These are phyloP conservation scores for Trichoderma brevicompactum DNA, from an alignment of 2,329 filamentous ascomycete genomes.

Conservation along the genomic window DNA sequence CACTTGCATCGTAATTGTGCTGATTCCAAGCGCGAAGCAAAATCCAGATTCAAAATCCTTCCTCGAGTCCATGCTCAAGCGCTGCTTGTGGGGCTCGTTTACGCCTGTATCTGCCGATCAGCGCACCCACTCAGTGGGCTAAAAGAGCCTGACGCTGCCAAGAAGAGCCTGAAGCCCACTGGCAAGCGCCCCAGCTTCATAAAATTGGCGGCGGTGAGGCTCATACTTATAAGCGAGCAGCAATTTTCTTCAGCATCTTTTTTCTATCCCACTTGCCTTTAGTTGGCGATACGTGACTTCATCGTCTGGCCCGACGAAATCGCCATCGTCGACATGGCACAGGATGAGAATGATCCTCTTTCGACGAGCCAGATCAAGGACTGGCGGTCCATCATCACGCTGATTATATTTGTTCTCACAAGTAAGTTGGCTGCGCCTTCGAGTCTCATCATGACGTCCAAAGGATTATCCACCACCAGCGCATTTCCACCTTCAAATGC, in stretches of 20 bases:
- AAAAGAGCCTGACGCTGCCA: neutral
- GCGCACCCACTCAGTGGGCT: neutral
- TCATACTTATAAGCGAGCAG: neutral
- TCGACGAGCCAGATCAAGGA: slow-evolving; percentile 53
- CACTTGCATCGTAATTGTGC: neutral
- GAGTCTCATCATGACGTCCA: neutral
- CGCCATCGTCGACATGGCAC: slow-evolving; percentile 1
- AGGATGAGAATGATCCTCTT: slow-evolving; percentile 4
- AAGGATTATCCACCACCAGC: neutral
- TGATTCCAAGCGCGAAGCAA: neutral
- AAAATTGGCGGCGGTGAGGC: neutral
- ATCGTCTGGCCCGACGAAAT: neutral
- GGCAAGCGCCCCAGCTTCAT: too few relatives aligned
- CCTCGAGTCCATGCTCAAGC: neutral
- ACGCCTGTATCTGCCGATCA: neutral
- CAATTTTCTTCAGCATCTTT: neutral
- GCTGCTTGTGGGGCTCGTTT: neutral
- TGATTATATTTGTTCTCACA: slow-evolving; percentile 70
- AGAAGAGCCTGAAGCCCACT: neutral
- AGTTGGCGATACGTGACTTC: neutral
- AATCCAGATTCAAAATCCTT: neutral
- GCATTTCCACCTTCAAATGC: neutral
- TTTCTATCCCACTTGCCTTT: neutral
- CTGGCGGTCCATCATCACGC: slow-evolving; percentile 72
- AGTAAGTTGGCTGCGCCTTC: slow-evolving; percentile 55